phyloP scores from a whole-genome alignment of 2,329 filamentous ascomycete species.

The Diplodia scrobiculata region DNA sequence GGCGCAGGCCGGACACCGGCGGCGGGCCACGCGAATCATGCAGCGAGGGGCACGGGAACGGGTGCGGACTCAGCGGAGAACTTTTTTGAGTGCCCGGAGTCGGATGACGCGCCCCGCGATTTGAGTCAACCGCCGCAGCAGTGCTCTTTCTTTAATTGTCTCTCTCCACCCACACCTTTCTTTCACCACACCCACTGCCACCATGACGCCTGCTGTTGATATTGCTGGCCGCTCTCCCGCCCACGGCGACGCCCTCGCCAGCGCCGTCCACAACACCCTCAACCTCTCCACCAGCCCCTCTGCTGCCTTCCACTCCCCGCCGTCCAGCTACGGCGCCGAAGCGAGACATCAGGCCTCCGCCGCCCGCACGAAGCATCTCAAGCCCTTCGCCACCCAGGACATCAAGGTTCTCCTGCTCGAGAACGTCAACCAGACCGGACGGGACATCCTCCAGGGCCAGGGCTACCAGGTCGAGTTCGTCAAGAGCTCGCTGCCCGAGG shows the following conservation, averaged over 20 bases:
- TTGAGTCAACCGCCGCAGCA: constrained; percentile 15
- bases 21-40: constrained; percentile 10
- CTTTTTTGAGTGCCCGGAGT: constrained; percentile 15
- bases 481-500: constrained; percentile 87
- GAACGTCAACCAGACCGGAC: constrained; percentile 90
- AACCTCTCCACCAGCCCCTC: constrained; percentile 75
- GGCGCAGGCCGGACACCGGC: constrained; percentile 19
- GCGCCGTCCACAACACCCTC: constrained; percentile 61
- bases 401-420: constrained; percentile 95
- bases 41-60: constrained; percentile 18
- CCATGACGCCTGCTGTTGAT: constrained; percentile 44
- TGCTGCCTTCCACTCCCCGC: constrained; percentile 72
- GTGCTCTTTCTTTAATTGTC: constrained; percentile 13
- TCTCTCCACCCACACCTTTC: neutral
- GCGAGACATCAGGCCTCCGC: constrained; percentile 40
- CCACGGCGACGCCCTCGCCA: constrained; percentile 38
- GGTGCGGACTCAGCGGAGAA: constrained; percentile 6
- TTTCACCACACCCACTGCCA: constrained; percentile 25
- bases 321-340: constrained; percentile 58
- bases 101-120: constrained; percentile 5
- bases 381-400: constrained; percentile 93
- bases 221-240: constrained; percentile 36
- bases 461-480: constrained; percentile 94
- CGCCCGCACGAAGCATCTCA: constrained; percentile 70
- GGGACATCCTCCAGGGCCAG: constrained; percentile 77